Conservation (phyloP, 495 filamentous ascomycete species). For the Thermothielavioides terrestris region DNA sequence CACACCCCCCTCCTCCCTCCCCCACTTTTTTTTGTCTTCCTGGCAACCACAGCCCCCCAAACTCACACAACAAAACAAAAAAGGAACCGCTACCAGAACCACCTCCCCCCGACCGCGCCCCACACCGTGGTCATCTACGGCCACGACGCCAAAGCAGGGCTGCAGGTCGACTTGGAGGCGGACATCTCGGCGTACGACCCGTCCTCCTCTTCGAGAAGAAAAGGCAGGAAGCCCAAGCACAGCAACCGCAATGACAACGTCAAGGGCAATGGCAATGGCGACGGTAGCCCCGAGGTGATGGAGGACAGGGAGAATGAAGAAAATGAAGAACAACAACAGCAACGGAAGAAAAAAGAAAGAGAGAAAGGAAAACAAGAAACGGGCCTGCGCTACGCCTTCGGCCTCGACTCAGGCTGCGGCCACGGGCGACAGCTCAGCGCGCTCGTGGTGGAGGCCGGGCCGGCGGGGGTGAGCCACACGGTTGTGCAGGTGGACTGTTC, state of each 20-base stretch:
- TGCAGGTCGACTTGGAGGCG: constrained; percentile 36
- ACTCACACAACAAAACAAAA: no score
- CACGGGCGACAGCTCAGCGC: constrained; percentile 67
- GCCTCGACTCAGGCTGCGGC: constrained; percentile 76
- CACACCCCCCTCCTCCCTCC: not conserved
- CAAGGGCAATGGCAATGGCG: no score
- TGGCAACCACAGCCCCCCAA: not conserved
- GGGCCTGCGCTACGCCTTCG: constrained; percentile 56
- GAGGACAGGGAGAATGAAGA: not conserved
- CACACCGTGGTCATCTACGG: constrained; percentile 55
- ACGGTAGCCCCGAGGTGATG: no score
- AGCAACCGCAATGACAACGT: not conserved
- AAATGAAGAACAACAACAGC: not conserved
- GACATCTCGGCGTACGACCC: constrained; percentile 26
- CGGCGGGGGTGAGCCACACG: constrained; percentile 10
- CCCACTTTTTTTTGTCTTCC: not conserved
- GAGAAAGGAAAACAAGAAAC: constrained; percentile 11
- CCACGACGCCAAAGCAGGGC: constrained; percentile 67
- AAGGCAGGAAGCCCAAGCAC: no score
- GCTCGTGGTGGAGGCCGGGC: constrained; percentile 54
- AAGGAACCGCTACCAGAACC: constrained; percentile 29
- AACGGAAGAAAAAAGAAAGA: constrained; percentile 1
- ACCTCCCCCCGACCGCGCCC: not conserved
- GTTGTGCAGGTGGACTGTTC: constrained; percentile 28
- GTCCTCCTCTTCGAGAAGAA: not conserved